Evolutionary conservation across 192 early-diverging fungal genomes (phyloP), one percentile per base, ranked within the genome.

Genomic region (Entomortierella parvispora): DNA sequence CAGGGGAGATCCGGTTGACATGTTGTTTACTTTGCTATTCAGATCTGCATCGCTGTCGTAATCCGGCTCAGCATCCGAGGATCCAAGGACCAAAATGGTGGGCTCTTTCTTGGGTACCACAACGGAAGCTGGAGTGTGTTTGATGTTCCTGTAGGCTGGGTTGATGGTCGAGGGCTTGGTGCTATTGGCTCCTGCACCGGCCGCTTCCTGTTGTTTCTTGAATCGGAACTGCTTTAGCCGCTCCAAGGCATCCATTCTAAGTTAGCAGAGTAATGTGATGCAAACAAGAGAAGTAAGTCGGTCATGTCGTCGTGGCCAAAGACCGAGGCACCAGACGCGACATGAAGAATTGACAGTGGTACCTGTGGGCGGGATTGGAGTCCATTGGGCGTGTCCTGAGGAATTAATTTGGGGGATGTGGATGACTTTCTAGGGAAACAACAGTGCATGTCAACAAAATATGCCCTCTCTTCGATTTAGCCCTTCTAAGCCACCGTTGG

Each of bases 221-320:
- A 58, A 77, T 5, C 74, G 74, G 25, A 67, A 77, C 40, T 77
- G 65, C 25, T 77, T 65, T 11, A 77, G 47, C 12, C 74, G 58
- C 22, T 68, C 52, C 22, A 68, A 22, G 7, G 74, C 74, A 63
- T 59, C 67, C 65, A 77, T 68, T 37, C 31, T 75, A 4, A 40
- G n/a, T n/a, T n/a, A n/a, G n/a, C n/a, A n/a, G n/a, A n/a, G n/a
- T n/a, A n/a, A n/a, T n/a, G n/a, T n/a, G n/a, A n/a, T n/a, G n/a
- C n/a, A n/a, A n/a, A n/a, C n/a, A n/a, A n/a, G n/a, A n/a, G n/a
- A n/a, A n/a, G n/a, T n/a, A n/a, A n/a, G n/a, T n/a, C n/a, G n/a
- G n/a, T n/a, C n/a, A n/a, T n/a, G n/a, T n/a, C n/a, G n/a, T n/a
- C n/a, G n/a, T n/a, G n/a, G n/a, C n/a, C n/a, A n/a, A n/a, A n/a